Percentiles rank a stretch among this genome's conserved stretches.
These are phyloP conservation scores for Dillenia turbinata DNA, from an alignment of 164 flowering plant genomes.

Conservation along the genomic window DNA sequence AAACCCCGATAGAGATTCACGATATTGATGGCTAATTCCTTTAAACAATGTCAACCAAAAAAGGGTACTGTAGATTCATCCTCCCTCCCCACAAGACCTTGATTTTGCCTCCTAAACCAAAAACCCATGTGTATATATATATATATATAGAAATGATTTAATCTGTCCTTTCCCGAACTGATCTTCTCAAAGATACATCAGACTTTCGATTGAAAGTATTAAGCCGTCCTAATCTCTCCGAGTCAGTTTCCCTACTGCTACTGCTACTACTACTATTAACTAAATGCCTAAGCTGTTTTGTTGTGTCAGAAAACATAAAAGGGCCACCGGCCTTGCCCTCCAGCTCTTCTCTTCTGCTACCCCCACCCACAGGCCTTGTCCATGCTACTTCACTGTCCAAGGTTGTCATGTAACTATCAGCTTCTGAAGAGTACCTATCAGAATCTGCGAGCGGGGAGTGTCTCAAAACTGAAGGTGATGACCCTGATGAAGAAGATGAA, in stretches of 20 bases:
- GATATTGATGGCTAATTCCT: conserved; percentile 14
- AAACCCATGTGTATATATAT: too few relatives aligned
- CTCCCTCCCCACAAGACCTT: conserved; percentile 7
- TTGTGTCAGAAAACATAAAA: conserved; percentile 38
- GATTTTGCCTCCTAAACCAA: conserved; percentile 11
- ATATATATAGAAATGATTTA: conserved; percentile 15
- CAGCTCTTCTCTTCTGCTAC: conserved; percentile 7
- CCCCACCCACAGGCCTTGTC: conserved; percentile 8
- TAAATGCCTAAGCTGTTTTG: conserved; percentile 43
- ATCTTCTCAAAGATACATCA: conserved; percentile 35
- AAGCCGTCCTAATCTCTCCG: conserved; percentile 28
- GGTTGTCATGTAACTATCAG: not conserved
- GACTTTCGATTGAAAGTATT: conserved; percentile 27
- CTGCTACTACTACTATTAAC: conserved; percentile 24
- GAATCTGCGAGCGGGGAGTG: conserved; percentile 18
- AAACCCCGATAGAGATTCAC: conserved; percentile 16
- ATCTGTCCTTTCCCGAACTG: conserved; percentile 29
- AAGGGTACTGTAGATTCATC: conserved; percentile 21
- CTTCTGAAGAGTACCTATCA: conserved; percentile 19
- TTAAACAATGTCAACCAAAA: conserved; percentile 11
- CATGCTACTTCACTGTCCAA: conserved; percentile 1
- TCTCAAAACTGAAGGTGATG: conserved; percentile 27
- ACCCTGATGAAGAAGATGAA: conserved; percentile 27
- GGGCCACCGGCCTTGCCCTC: conserved; percentile 20
- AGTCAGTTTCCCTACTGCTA: conserved; percentile 43